phyloP scores from a whole-genome alignment of 352 stramenopile species.

The Pythium sukuiense region DNA sequence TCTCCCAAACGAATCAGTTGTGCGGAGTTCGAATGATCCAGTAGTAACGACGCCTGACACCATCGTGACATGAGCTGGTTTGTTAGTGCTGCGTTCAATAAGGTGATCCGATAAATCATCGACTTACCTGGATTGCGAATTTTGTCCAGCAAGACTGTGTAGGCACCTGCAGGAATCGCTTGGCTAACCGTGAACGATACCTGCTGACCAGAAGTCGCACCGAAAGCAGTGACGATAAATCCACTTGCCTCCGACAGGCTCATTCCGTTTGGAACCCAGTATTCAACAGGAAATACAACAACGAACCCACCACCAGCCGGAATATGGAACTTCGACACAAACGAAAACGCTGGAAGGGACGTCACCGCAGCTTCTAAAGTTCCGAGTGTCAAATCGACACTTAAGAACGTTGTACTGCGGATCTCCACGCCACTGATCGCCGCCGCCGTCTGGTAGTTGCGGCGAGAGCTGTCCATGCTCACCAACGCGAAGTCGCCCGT shows the following conservation, averaged over 20 bases:
- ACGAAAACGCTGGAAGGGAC: conserved; percentile 13
- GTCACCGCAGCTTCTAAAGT: conserved; percentile 31
- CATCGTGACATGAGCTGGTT: not conserved
- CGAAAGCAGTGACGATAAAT: not conserved
- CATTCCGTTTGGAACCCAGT: not conserved
- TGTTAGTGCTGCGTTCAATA: not conserved
- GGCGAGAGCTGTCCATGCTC: conserved; percentile 35
- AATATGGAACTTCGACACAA: conserved; percentile 12
- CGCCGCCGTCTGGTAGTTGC: conserved; percentile 29
- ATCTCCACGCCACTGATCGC: conserved; percentile 33
- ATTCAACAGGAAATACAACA: not conserved
- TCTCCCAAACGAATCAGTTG: conserved; percentile 37
- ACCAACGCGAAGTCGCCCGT: conserved; percentile 40
- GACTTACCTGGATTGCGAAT: conserved; percentile 23
- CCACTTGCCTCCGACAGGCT: not conserved
- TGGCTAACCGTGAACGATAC: not conserved
- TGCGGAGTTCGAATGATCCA: conserved; percentile 35
- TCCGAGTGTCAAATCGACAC: not conserved
- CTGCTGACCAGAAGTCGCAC: not conserved
- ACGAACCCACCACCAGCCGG: not conserved
- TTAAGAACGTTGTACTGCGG: conserved; percentile 21
- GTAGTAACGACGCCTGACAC: conserved; percentile 30
- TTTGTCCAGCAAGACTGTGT: not conserved
- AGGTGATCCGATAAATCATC: not conserved
- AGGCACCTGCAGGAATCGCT: not conserved